Evolutionary conservation across 495 filamentous ascomycete species (phyloP).

Genomic region (Penicillium parvum): DNA sequence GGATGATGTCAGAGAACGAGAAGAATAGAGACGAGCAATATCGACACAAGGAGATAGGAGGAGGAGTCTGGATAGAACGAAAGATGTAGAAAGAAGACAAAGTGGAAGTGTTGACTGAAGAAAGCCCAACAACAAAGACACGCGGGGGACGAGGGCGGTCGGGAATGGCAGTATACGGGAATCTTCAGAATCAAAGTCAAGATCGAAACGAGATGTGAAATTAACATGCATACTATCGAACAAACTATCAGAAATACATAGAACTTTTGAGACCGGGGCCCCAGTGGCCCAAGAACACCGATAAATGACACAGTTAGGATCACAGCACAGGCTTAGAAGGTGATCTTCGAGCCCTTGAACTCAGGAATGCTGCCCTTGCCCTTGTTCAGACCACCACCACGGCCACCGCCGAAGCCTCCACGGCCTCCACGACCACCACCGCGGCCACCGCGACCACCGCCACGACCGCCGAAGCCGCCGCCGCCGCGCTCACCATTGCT

Average conservation of each 20-base stretch:
- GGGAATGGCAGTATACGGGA: constrained; percentile 4
- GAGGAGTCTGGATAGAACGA: neutral
- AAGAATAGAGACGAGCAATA: neutral
- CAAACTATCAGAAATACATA: constrained; percentile 9
- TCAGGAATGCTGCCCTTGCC: constrained; percentile 74
- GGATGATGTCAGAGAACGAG: neutral
- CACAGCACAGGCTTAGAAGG: constrained; percentile 58
- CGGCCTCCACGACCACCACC: constrained; percentile 51
- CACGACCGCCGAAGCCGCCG: constrained; percentile 45
- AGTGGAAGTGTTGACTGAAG: too few species aligned
- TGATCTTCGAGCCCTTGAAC: constrained; percentile 89
- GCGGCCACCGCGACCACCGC: constrained; percentile 50
- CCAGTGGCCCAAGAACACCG: constrained; percentile 18
- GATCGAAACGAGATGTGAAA: constrained; percentile 20
- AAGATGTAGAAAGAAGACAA: neutral
- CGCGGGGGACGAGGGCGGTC: constrained; percentile 12
- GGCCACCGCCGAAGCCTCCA: constrained; percentile 49
- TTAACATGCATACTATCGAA: constrained; percentile 10
- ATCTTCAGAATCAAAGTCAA: too few species aligned
- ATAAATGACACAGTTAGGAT: constrained; percentile 10
- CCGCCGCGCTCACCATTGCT: constrained; percentile 45
- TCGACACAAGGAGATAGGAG: constrained; percentile 4
- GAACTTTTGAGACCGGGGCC: constrained; percentile 20
- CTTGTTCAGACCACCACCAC: constrained; percentile 46
- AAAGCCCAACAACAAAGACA: constrained; percentile 3